Conservation (phyloP, 805 yeast genomes). For the Suhomyces faveliae region DNA sequence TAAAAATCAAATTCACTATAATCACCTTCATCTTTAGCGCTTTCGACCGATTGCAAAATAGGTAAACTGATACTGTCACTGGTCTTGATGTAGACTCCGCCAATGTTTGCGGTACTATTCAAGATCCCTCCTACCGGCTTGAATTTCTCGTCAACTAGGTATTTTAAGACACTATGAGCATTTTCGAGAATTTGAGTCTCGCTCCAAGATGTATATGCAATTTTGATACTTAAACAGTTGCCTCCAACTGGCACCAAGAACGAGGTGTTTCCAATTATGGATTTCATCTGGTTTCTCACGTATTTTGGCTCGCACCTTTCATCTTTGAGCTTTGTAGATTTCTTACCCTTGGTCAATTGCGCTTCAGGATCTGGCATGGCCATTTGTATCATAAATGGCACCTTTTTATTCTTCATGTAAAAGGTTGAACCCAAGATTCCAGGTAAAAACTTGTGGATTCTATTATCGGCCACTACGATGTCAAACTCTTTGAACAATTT, state of each 20-base stretch:
- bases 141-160: conserved; percentile 43
- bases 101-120: conserved; percentile 43
- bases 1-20: conserved; percentile 24
- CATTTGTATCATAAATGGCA: conserved; percentile 70
- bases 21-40: conserved; percentile 18
- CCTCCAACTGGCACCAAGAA: conserved; percentile 61
- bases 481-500: conserved; percentile 62
- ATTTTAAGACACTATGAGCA: conserved; percentile 48
- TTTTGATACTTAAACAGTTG: conserved; percentile 54
- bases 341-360: conserved; percentile 28
- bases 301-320: conserved; percentile 65
- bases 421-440: conserved; percentile 57
- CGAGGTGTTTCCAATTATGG: conserved; percentile 61
- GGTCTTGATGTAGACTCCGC: conserved; percentile 59
- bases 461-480: conserved; percentile 63
- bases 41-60: conserved; percentile 21
- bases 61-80: conserved; percentile 68
- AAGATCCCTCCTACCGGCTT: conserved; percentile 62
- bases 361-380: conserved; percentile 38
- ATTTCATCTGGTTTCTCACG: conserved; percentile 61
- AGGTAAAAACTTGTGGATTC: conserved; percentile 63
- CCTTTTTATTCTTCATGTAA: conserved; percentile 60
- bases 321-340: conserved; percentile 46
- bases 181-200: conserved; percentile 48
- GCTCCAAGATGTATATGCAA: conserved; percentile 56